phyloP scores from a whole-genome alignment of 2,329 filamentous ascomycete genomes.

The Sphaerulina populicola region DNA sequence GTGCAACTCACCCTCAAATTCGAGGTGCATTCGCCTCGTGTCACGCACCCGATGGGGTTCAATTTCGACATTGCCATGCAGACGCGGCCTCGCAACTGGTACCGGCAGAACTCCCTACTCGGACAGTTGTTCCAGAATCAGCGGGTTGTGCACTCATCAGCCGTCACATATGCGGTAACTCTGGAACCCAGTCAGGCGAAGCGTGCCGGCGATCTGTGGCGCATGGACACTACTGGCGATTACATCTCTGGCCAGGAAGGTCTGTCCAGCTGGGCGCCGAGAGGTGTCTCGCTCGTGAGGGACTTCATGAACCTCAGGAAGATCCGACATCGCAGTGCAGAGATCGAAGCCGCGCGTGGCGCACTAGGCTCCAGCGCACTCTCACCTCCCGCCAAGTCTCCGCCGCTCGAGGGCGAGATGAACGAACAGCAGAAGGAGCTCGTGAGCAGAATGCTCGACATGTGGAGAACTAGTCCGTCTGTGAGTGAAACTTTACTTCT shows the following conservation, averaged over 20 bases:
- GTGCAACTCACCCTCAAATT: constrained; percentile 81
- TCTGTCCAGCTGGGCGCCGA: constrained; percentile 73
- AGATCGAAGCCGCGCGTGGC: constrained; percentile 68
- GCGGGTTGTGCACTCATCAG: constrained; percentile 77
- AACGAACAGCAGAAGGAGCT: constrained; percentile 35
- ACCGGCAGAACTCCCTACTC: constrained; percentile 79
- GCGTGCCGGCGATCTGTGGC: constrained; percentile 85
- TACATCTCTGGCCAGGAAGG: constrained; percentile 95
- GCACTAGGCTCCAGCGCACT: constrained; percentile 41
- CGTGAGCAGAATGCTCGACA: constrained; percentile 49
- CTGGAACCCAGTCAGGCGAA: constrained; percentile 86
- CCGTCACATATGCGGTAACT: constrained; percentile 75
- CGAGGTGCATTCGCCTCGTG: constrained; percentile 73
- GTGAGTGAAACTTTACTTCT: constrained; percentile 42
- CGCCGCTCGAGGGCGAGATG: constrained; percentile 15
- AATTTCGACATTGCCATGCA: constrained; percentile 72
- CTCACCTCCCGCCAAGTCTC: constrained; percentile 41
- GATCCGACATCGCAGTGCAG: constrained; percentile 63
- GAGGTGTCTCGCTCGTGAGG: constrained; percentile 81
- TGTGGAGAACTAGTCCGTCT: constrained; percentile 50
- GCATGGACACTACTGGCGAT: constrained; percentile 88
- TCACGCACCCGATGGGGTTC: constrained; percentile 84
- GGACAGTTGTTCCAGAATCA: constrained; percentile 77
- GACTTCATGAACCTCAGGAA: constrained; percentile 73
- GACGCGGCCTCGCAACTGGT: constrained; percentile 72